Conservation (phyloP, 371 early-diverging fungal species). For the Circinella minor region DNA sequence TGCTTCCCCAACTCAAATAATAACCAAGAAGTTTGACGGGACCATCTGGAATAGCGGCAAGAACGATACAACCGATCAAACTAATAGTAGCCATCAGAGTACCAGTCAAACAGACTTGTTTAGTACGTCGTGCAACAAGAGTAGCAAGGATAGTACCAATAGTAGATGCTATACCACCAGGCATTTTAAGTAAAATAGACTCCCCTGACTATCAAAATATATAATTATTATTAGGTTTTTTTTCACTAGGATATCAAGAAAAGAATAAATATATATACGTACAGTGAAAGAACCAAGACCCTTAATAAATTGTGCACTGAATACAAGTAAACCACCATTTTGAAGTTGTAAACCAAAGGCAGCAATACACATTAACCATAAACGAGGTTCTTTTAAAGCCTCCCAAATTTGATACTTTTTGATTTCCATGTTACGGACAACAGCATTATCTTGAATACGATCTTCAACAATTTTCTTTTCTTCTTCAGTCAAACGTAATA, state of each 20-base stretch:
- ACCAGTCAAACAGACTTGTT: constrained; percentile 20
- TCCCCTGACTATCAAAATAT: constrained; percentile 11
- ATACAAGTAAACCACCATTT: constrained; percentile 41
- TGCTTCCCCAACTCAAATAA: constrained; percentile 25
- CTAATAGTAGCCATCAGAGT: constrained; percentile 10
- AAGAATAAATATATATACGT: background rate
- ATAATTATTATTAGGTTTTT: background rate
- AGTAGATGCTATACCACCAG: constrained; percentile 27
- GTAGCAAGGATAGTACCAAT: constrained; percentile 20
- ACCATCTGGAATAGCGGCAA: constrained; percentile 25
- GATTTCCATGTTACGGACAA: constrained; percentile 28
- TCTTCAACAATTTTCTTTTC: constrained; percentile 39
- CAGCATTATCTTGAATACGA: constrained; percentile 40
- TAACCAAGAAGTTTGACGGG: constrained; percentile 29
- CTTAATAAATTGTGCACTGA: constrained; percentile 36
- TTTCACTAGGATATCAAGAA: background rate
- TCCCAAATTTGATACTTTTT: constrained; percentile 35
- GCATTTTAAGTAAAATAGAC: constrained; percentile 41
- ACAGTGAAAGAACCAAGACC: constrained; percentile 41
- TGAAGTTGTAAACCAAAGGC: constrained; percentile 27
- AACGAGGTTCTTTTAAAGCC: constrained; percentile 38
- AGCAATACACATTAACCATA: constrained; percentile 27
- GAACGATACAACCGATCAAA: constrained; percentile 26
- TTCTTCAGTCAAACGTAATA: constrained; percentile 32
- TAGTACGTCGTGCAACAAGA: constrained; percentile 26